Evolutionary conservation across 768 basidiomycete species (phyloP).

Genomic region (Auriscalpium orientale): DNA sequence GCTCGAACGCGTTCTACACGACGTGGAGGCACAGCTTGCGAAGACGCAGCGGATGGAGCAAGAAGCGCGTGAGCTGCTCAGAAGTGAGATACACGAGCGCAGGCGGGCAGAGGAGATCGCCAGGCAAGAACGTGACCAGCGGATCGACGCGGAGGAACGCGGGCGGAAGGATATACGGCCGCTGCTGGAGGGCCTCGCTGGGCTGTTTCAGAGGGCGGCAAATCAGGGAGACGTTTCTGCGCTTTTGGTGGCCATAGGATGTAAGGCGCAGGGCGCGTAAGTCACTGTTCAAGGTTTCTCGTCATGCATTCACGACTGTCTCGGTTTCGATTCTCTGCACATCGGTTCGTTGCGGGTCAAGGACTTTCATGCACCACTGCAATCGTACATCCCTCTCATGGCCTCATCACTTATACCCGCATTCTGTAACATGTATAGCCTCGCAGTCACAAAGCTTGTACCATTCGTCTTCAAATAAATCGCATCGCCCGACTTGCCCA

Average conservation of each 20-base stretch:
- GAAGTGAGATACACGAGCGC: slow-evolving; percentile 1
- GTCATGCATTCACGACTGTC: no score
- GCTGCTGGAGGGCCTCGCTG: slow-evolving; percentile 5
- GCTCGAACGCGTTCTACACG: slow-evolving; percentile 10
- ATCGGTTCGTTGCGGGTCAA: no score
- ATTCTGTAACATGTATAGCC: no score
- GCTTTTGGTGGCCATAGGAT: background rate
- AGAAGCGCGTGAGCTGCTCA: slow-evolving; percentile 3
- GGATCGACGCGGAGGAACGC: slow-evolving; percentile 1
- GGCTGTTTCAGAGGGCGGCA: slow-evolving; percentile 2
- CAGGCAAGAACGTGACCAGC: slow-evolving; percentile 5
- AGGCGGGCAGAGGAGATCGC: slow-evolving; percentile 3
- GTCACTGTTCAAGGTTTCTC: no score
- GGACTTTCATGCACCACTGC: no score
- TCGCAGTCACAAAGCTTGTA: no score
- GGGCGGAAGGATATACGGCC: slow-evolving; percentile 2
- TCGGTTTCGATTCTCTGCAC: no score
- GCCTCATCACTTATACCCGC: no score
- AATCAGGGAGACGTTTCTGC: background rate
- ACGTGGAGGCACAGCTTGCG: slow-evolving; percentile 7
- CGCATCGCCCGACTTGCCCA: no score
- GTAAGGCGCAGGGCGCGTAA: no score
- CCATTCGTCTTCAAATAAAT: no score
- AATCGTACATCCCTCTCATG: no score
- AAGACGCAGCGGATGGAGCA: slow-evolving; percentile 2